phyloP scores from a whole-genome alignment of 768 basidiomycete species.

The Collybiopsis luxurians region DNA sequence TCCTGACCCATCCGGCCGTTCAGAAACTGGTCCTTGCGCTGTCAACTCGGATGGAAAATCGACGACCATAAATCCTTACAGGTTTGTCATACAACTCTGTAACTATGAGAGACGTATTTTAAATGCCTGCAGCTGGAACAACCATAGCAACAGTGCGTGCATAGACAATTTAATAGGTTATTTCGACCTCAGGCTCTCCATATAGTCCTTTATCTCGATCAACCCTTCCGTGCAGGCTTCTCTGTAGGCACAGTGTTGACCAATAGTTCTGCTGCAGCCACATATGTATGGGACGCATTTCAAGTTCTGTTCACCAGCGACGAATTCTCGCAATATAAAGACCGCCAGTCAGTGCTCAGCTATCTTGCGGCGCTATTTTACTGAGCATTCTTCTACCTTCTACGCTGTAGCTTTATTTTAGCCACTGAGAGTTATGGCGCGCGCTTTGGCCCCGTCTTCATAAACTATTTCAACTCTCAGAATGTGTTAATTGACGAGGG shows the following conservation, averaged over 20 bases:
- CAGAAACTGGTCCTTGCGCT: conserved; percentile 43
- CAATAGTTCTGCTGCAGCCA: conserved; percentile 36
- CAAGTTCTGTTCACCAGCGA: conserved; percentile 41
- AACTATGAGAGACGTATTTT: neutral
- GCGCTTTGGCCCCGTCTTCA: conserved; percentile 44
- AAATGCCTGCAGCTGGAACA: conserved; percentile 39
- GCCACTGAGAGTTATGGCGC: conserved; percentile 49
- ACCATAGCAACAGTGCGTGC: conserved; percentile 40
- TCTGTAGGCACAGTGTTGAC: conserved; percentile 39
- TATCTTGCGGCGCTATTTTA: too few species aligned
- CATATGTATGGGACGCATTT: conserved; percentile 42
- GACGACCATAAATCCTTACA: conserved; percentile 43
- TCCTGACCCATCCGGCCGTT: neutral
- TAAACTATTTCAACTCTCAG: conserved; percentile 43
- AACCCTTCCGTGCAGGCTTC: conserved; percentile 45
- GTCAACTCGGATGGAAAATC: conserved; percentile 34
- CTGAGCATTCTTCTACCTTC: too few species aligned
- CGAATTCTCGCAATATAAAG: conserved; percentile 34
- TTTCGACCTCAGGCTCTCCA: neutral
- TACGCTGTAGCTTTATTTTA: conserved; percentile 41
- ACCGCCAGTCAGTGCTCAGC: conserved; percentile 31
- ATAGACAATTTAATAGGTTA: neutral
- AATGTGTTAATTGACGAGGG: conserved; percentile 35
- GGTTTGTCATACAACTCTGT: conserved; percentile 22
- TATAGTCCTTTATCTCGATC: conserved; percentile 48